These are phyloP conservation scores for Ascoidea tarda DNA, from an alignment of 805 yeast species.

Conservation along the genomic window DNA sequence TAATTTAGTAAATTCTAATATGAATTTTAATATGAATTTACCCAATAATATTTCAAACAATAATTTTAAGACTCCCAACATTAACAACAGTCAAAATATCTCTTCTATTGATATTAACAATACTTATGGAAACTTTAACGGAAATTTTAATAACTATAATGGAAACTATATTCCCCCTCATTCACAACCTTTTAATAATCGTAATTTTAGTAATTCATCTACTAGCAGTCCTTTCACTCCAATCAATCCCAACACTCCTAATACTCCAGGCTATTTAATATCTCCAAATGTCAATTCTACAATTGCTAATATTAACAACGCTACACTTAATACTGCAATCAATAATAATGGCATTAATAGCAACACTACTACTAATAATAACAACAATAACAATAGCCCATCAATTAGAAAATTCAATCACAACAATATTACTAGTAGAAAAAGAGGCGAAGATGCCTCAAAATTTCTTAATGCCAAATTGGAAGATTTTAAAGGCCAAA, in stretches of 20 bases:
- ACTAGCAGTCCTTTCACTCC: not conserved
- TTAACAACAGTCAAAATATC: not conserved
- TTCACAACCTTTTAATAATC: not conserved
- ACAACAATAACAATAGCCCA: conserved; percentile 4
- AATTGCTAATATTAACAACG: no score
- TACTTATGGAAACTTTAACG: not conserved
- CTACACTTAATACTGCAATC: not conserved
- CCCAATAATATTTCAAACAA: not conserved
- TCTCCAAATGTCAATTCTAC: no score
- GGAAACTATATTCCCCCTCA: conserved; percentile 2
- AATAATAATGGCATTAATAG: not conserved
- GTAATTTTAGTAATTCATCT: not conserved
- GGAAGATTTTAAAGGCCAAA: conserved; percentile 57
- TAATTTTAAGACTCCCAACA: no score
- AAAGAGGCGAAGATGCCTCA: conserved; percentile 43
- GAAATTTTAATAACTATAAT: not conserved
- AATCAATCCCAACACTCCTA: not conserved
- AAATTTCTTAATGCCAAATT: conserved; percentile 54
- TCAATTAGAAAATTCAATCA: not conserved
- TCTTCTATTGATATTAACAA: not conserved
- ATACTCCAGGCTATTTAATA: not conserved
- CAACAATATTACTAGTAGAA: not conserved
- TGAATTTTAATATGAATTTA: no score
- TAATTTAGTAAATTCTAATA: not conserved
- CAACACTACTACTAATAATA: not conserved